phyloP scores from a whole-genome alignment of 2,329 filamentous ascomycete species.

The Leptosphaerulina australis region DNA sequence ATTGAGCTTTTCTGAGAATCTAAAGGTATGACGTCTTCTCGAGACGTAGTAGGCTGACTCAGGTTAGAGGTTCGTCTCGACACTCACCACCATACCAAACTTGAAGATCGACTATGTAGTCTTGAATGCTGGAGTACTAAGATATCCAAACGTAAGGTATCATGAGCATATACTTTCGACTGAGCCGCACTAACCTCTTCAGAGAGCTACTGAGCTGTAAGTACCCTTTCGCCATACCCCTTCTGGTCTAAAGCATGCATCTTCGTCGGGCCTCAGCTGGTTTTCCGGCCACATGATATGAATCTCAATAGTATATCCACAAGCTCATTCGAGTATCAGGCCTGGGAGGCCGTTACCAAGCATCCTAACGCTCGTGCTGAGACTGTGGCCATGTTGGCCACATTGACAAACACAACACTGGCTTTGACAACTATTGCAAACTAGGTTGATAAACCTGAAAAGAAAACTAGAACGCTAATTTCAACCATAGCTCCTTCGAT shows the following conservation, averaged over 20 bases:
- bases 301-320: not conserved
- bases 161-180: conserved; percentile 8
- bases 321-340: not conserved
- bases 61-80: conserved; percentile 51
- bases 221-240: conserved; percentile 34
- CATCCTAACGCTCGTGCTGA: not conserved
- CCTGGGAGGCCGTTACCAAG: conserved; percentile 3
- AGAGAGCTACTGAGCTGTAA: conserved; percentile 60
- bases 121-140: conserved; percentile 62
- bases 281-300: not conserved
- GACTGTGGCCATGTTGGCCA: not conserved
- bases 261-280: conserved; percentile 17
- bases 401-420: not conserved
- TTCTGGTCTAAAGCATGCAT: conserved; percentile 33
- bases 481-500: conserved; percentile 54
- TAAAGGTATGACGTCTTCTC: not conserved
- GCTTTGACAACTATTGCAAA: not conserved
- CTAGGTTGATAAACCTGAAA: too few species aligned
- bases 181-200: conserved; percentile 35
- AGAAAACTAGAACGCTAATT: conserved; percentile 8
- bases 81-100: conserved; percentile 50
- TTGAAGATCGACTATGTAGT: conserved; percentile 60
- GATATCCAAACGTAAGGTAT: conserved; percentile 61
- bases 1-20: not conserved
- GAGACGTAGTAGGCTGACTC: conserved; percentile 7